Evolutionary conservation across 2,329 filamentous ascomycete genomes (phyloP).

Genomic region (Hypocreales sp.): DNA sequence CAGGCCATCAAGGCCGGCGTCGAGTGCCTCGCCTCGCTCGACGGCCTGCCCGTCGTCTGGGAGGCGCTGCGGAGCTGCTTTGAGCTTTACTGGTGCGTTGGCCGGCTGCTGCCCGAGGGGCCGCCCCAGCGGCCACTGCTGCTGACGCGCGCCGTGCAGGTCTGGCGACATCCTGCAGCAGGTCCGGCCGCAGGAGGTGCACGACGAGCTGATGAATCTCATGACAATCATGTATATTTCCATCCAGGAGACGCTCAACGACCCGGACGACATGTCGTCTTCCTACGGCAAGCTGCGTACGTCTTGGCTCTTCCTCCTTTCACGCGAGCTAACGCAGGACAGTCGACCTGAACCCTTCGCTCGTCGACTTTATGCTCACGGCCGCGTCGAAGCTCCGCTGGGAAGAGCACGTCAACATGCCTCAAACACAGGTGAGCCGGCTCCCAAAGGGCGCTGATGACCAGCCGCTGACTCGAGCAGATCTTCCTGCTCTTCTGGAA

Average conservation of each 20-base stretch:
- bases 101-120: neutral
- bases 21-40: slow-evolving; percentile 31
- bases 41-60: slow-evolving; percentile 36
- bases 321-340: too few species aligned
- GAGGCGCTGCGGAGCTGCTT: slow-evolving; percentile 31
- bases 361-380: slow-evolving; percentile 59
- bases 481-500: slow-evolving; percentile 86
- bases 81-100: slow-evolving; percentile 34
- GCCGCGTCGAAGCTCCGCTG: slow-evolving; percentile 54
- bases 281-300: slow-evolving; percentile 35
- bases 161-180: slow-evolving; percentile 29
- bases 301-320: too few species aligned
- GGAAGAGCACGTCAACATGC: slow-evolving; percentile 49
- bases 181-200: slow-evolving; percentile 30
- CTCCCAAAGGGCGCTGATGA: neutral
- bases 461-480: slow-evolving; percentile 23
- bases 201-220: slow-evolving; percentile 45
- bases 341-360: slow-evolving; percentile 46
- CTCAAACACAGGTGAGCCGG: slow-evolving; percentile 43
- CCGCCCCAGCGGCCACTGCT: slow-evolving; percentile 1
- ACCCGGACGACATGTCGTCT: slow-evolving; percentile 29
- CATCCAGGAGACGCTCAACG: slow-evolving; percentile 39
- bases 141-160: slow-evolving; percentile 24
- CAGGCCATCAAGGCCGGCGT: slow-evolving; percentile 41
- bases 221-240: slow-evolving; percentile 48